Conservation (phyloP, 2,329 filamentous ascomycete genomes). For the Sclerotinia subarctica region DNA sequence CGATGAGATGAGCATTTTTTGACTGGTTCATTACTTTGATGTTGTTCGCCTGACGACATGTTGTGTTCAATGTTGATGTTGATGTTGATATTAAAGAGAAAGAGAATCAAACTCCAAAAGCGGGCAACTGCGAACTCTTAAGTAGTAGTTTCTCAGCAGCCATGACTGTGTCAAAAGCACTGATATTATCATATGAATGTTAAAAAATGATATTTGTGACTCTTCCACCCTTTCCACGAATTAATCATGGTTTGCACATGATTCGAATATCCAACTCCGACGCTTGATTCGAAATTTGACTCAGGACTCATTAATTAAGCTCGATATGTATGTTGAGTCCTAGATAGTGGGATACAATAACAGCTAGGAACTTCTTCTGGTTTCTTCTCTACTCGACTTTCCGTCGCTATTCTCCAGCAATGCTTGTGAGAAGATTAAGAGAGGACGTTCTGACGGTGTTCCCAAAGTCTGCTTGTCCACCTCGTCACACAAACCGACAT, state of each 20-base stretch:
- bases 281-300: neutral
- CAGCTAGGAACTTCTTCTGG: too few species aligned
- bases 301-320: neutral
- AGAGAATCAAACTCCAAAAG: neutral
- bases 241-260: neutral
- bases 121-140: neutral
- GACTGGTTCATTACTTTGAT: neutral
- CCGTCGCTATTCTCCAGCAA: too few species aligned
- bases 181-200: neutral
- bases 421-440: too few species aligned
- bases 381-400: neutral
- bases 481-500: too few species aligned
- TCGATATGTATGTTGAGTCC: too few species aligned
- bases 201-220: neutral
- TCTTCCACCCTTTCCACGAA: neutral
- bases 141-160: neutral
- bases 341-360: too few species aligned
- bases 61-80: neutral
- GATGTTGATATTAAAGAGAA: neutral
- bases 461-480: too few species aligned
- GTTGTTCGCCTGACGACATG: neutral
- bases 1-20: neutral
- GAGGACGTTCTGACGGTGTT: too few species aligned
- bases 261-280: neutral
- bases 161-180: too few species aligned